Evolutionary conservation across 768 basidiomycete genomes (phyloP).

Genomic region (Hypsizygus marmoreus): DNA sequence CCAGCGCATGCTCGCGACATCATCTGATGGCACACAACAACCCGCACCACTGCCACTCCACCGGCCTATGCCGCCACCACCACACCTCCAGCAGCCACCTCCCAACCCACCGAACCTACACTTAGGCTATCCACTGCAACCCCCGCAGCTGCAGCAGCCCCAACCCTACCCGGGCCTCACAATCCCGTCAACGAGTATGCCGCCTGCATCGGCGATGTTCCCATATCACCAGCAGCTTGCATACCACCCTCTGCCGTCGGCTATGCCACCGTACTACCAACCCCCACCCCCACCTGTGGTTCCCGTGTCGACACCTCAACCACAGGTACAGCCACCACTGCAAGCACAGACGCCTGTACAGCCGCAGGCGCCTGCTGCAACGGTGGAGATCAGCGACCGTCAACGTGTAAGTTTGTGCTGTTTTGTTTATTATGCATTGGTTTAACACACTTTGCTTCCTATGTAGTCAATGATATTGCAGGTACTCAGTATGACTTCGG

Average conservation of each 20-base stretch:
- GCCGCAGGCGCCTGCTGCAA: conserved; percentile 29
- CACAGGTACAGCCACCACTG: conserved; percentile 25
- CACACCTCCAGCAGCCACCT: conserved; percentile 29
- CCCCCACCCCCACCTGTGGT: conserved; percentile 29
- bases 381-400: conserved; percentile 49
- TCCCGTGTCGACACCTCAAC: conserved; percentile 24
- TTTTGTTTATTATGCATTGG: conserved; percentile 16
- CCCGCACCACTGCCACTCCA: conserved; percentile 19
- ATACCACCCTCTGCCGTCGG: conserved; percentile 26
- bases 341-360: conserved; percentile 27
- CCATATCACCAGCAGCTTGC: conserved; percentile 27
- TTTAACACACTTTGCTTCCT: neutral
- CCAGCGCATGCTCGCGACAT: conserved; percentile 58
- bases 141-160: conserved; percentile 29
- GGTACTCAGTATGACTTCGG: conserved; percentile 76
- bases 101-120: conserved; percentile 26
- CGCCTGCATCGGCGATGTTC: conserved; percentile 25
- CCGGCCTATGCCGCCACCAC: conserved; percentile 31
- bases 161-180: conserved; percentile 30
- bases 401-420: conserved; percentile 40
- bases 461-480: conserved; percentile 77
- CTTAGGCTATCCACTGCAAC: conserved; percentile 29
- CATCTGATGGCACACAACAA: conserved; percentile 16
- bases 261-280: conserved; percentile 33
- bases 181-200: too few relatives aligned